Conservation (phyloP, 2,329 filamentous ascomycete genomes). For the Fusarium robinianum region DNA sequence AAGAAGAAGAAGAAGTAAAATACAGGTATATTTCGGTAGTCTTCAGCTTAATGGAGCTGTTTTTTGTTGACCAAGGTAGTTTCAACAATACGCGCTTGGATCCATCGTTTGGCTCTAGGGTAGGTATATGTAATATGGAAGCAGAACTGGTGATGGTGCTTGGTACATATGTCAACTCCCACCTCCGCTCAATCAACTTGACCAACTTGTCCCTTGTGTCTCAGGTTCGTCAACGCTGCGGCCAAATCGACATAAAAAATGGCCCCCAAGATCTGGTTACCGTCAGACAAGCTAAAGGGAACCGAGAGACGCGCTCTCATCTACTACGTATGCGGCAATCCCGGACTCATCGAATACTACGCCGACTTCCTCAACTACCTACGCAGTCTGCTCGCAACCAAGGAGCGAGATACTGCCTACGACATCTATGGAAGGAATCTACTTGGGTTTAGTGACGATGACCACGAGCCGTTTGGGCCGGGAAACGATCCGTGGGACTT, state of each 20-base stretch:
- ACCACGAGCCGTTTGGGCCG: slow-evolving; percentile 52
- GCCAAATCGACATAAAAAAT: slow-evolving; percentile 15
- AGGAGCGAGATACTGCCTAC: slow-evolving; percentile 47
- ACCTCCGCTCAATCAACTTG: too few relatives aligned
- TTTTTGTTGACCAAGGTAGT: too few relatives aligned
- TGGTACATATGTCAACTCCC: too few relatives aligned
- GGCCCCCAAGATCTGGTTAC: slow-evolving; percentile 38
- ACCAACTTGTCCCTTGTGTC: too few relatives aligned
- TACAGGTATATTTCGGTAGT: too few relatives aligned
- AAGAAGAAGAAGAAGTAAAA: too few relatives aligned
- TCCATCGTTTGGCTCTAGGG: too few relatives aligned
- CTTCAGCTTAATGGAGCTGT: too few relatives aligned
- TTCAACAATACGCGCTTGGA: too few relatives aligned
- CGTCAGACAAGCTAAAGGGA: slow-evolving; percentile 31
- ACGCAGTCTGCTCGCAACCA: slow-evolving; percentile 55
- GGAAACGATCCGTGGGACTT: slow-evolving; percentile 54
- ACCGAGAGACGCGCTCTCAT: slow-evolving; percentile 54
- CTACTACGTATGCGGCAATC: slow-evolving; percentile 78
- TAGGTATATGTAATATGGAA: too few relatives aligned
- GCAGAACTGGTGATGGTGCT: too few relatives aligned
- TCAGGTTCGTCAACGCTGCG: neutral
- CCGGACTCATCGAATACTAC: slow-evolving; percentile 77
- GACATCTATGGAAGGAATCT: slow-evolving; percentile 64
- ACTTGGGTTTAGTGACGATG: slow-evolving; percentile 60
- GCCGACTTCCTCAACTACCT: slow-evolving; percentile 65